A percentile compares a stretch with the other conserved stretches of the same genome.
Conservation (phyloP, 768 basidiomycete genomes). For the Macrolepiota dolichaula region DNA sequence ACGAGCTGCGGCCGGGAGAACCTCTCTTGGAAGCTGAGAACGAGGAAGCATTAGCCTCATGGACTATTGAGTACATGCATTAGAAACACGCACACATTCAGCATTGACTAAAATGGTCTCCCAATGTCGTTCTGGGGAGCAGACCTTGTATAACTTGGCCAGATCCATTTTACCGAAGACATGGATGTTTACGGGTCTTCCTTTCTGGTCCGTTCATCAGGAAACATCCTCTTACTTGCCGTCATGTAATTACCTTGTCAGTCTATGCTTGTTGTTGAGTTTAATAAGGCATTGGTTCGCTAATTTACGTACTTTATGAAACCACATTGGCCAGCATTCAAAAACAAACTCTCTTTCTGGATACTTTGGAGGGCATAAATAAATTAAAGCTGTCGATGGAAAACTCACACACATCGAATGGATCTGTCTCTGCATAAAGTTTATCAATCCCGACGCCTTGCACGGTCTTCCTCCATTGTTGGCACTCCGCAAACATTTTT, state of each 20-base stretch:
- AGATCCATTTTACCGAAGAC: slow-evolving; percentile 59
- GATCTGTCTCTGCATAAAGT: slow-evolving; percentile 58
- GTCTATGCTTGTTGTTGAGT: slow-evolving; percentile 36
- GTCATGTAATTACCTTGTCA: slow-evolving; percentile 51
- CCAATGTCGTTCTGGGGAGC: slow-evolving; percentile 62
- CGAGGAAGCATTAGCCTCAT: not conserved
- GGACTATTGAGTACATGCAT: not conserved
- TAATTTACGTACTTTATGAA: slow-evolving; percentile 56
- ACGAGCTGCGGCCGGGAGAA: slow-evolving; percentile 63
- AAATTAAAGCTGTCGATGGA: not conserved
- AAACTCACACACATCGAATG: slow-evolving; percentile 56
- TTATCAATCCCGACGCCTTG: slow-evolving; percentile 65
- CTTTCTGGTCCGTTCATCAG: slow-evolving; percentile 41
- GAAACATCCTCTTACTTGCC: not conserved
- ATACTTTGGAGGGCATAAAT: slow-evolving; percentile 40
- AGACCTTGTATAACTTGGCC: slow-evolving; percentile 49
- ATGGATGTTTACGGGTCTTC: slow-evolving; percentile 70
- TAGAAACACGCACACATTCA: slow-evolving; percentile 40
- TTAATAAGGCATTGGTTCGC: not conserved
- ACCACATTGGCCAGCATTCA: slow-evolving; percentile 77
- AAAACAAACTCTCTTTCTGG: slow-evolving; percentile 68
- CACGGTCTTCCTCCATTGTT: slow-evolving; percentile 65
- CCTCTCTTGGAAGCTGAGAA: slow-evolving; percentile 52
- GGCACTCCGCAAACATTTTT: slow-evolving; percentile 64
- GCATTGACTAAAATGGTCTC: slow-evolving; percentile 61